Base-by-base conservation (phyloP, 345 rosid genomes). In the Luvunga scandens region DNA sequence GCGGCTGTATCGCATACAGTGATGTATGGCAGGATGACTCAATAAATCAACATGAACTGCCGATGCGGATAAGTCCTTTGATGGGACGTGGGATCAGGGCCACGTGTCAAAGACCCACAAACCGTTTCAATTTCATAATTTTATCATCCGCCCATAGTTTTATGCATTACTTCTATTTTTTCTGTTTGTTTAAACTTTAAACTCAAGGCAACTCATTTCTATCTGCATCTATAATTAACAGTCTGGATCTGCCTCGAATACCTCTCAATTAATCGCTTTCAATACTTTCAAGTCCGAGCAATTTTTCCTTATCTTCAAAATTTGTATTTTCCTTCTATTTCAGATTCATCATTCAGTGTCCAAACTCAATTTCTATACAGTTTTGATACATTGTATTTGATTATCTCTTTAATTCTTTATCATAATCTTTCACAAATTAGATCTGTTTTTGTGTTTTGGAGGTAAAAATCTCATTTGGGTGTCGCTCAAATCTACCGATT, bases 401-500 rank as follows among this genome's bases (percentile, higher is more conserved):
- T 48, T 27, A 22, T 74, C 24, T 62, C 22, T n/a, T 14, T 19
- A 18, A 36, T 24, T 9, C 12, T 65, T 65, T 14, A 27, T 45
- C 22, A 6, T n/a, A 53, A 25, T 28, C n/a, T 31, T 28, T 25
- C 9, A 33, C 53, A 14, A 53, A 16, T 75, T 50, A 53, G 55
- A 76, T 53, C 65, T 36, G 10, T 39, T 39, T 70, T 69, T 70
- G n/a, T 39, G 14, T 22, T 22, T 38, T 67, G 12, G 16, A 66
- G 22, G 59, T 69, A 25, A 72, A 45, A 69, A 62, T 72, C 42
- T 56, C 76, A 45, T 77, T 71, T 74, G 83, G 81, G 78, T 76
- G 25, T 72, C 28, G 21, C 36, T 50, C 22, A 75, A 75, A 57
- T 50, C 66, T 42, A n/a, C 10, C 31, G 38, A 38, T 69, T 50